Evolutionary conservation across 2,329 filamentous ascomycete genomes (phyloP), one percentile per base, ranked within the genome.

Genomic region (Xylaria sp.): DNA sequence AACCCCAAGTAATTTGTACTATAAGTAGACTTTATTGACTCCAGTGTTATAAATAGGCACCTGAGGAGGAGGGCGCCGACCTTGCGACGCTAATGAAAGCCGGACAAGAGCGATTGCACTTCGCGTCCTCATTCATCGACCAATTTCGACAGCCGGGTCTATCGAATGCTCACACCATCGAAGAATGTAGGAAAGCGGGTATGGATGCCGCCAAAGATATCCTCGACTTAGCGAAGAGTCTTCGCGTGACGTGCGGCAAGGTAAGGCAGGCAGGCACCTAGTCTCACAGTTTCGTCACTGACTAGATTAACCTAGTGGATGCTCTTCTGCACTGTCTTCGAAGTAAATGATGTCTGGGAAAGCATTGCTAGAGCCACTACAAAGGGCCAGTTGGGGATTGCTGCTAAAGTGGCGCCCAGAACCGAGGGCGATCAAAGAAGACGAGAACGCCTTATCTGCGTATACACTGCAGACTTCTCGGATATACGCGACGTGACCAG

Each of bases 391-490:
- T 85, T 97, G 1, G 93, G 93, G 0, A 86, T 89, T 47, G 85
- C 82, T 1, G 91, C 93, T 9, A 97, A 96, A 79, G 90, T 94
- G 12, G 88, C 90, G 0, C 88, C 91, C 1, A 81, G 83, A 55
- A 78, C 85, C 9, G 81, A 80, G 5, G 78, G 79, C 0, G 79
- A 81, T n/a, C 76, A 80, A 5, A 75, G 80, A 27, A 83, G 79
- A 36, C 34, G 34, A 51, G 79, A 81, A 21, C 84, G 89, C 21
- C 79, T 96, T 50, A 88, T 97, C 30, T 94, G 92, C 72, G 83
- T 97, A 7, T 97, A 97, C 78, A 97, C 93, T 4, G 82, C 83
- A 50, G 89, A 97, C 77, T 96, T 94, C 76, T 82, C 82, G 32
- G 89, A 97, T 75, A 84, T 81, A 60, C 81, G 84, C 3, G 93